Percentiles rank a stretch among this genome's conserved stretches.
phyloP scores from a whole-genome alignment of 2,329 filamentous ascomycete genomes.

The Aureobasidium sp. region DNA sequence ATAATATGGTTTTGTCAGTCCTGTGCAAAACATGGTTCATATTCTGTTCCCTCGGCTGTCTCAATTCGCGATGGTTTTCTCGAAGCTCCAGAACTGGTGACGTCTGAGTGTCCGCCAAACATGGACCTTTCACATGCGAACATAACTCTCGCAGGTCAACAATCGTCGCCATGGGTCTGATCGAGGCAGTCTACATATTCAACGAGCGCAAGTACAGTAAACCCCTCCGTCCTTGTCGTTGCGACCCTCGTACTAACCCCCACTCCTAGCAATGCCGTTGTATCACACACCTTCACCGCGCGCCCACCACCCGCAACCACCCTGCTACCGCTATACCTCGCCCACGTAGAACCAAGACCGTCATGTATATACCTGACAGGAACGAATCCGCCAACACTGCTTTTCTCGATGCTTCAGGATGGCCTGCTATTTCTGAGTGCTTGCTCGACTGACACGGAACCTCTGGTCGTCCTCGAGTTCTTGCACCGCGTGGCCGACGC shows the following conservation, averaged over 20 bases:
- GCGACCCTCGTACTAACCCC: not conserved
- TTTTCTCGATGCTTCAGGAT: constrained; percentile 90
- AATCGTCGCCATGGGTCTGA: constrained; percentile 63
- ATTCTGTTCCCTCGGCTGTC: not conserved
- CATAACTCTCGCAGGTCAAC: not conserved
- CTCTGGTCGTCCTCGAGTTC: constrained; percentile 92
- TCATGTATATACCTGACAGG: constrained; percentile 88
- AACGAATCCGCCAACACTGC: constrained; percentile 84
- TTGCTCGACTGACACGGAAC: constrained; percentile 87
- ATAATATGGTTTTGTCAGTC: not conserved
- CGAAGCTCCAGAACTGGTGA: not conserved
- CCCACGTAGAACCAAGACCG: constrained; percentile 82
- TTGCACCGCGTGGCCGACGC: constrained; percentile 93
- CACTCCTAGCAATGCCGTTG: constrained; percentile 73
- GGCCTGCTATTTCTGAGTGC: constrained; percentile 89
- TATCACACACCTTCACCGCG: constrained; percentile 90
- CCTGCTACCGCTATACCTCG: constrained; percentile 87
- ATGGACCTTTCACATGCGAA: constrained; percentile 18
- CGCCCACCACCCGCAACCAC: constrained; percentile 80
- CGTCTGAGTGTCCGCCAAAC: constrained; percentile 4
- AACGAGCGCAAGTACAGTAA: constrained; percentile 87
- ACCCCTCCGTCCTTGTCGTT: not conserved
- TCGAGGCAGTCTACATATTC: constrained; percentile 97
- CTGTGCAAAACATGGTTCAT: not conserved
- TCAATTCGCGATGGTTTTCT: not conserved